Conservation (phyloP, 768 basidiomycete species). For the Trametes meyenii region DNA sequence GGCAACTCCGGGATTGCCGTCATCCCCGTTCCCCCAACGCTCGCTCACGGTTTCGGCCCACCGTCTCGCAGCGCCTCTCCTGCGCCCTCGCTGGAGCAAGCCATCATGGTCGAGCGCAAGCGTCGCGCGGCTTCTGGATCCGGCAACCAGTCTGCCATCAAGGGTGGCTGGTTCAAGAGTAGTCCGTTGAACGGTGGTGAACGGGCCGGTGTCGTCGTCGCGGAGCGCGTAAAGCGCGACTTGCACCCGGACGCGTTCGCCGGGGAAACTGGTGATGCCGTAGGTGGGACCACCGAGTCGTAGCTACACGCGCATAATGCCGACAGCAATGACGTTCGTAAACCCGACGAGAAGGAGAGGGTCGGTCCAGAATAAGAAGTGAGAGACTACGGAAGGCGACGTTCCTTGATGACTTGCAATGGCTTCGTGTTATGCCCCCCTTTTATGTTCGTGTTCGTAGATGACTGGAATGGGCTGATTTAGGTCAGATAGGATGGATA, state of each 20-base stretch:
- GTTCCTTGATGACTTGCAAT: not conserved
- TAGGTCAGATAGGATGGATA: not conserved
- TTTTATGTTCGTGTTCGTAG: not conserved
- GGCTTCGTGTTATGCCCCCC: not conserved
- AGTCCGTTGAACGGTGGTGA: conserved; percentile 58
- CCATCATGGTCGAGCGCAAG: conserved; percentile 66
- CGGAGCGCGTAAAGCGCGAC: conserved; percentile 46
- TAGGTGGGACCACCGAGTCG: not conserved
- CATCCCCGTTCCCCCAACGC: conserved; percentile 14
- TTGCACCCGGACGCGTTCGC: not conserved
- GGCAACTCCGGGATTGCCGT: conserved; percentile 8
- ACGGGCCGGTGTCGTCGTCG: conserved; percentile 47
- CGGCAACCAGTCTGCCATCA: conserved; percentile 33
- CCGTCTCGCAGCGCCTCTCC: conserved; percentile 47
- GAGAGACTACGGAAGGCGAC: too few relatives aligned
- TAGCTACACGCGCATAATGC: not conserved
- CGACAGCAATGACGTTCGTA: conserved; percentile 29
- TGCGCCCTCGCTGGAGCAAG: conserved; percentile 68
- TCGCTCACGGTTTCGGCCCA: conserved; percentile 18
- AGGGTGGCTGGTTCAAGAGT: conserved; percentile 73
- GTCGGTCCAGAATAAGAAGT: conserved; percentile 38
- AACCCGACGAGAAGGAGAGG: conserved; percentile 40
- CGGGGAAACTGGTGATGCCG: not conserved
- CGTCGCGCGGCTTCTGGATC: conserved; percentile 44
- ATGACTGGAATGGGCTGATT: conserved; percentile 2